Evolutionary conservation across 306 rosid species (phyloP).

Genomic region (Cucumis sativus): Cucumber_9930_V3 NC_026657.2:30339001-30339500

Average conservation of each 20-base stretch:
- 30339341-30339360: conserved; percentile 21
- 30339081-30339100: conserved; percentile 22
- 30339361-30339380: conserved; percentile 23
- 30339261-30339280: conserved; percentile 20
- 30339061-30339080: conserved; percentile 24
- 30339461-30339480: conserved; percentile 23
- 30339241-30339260: conserved; percentile 15
- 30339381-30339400: conserved; percentile 23
- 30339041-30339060: conserved; percentile 21
- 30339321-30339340: conserved; percentile 14
- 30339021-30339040: conserved; percentile 20
- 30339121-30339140: conserved; percentile 7
- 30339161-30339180: conserved; percentile 4
- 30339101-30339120: conserved; percentile 18
- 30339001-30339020: conserved; percentile 23
- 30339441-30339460: conserved; percentile 21
- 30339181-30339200: conserved; percentile 22
- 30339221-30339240: conserved; percentile 17
- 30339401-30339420: conserved; percentile 26
- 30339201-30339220: conserved; percentile 13
- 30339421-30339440: conserved; percentile 22
- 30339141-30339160: conserved; percentile 19
- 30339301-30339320: conserved; percentile 14
- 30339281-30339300: conserved; percentile 8
- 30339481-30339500: conserved; percentile 18